Base-by-base conservation (phyloP, 2,329 filamentous ascomycete species). In the Fusarium compactum region DNA sequence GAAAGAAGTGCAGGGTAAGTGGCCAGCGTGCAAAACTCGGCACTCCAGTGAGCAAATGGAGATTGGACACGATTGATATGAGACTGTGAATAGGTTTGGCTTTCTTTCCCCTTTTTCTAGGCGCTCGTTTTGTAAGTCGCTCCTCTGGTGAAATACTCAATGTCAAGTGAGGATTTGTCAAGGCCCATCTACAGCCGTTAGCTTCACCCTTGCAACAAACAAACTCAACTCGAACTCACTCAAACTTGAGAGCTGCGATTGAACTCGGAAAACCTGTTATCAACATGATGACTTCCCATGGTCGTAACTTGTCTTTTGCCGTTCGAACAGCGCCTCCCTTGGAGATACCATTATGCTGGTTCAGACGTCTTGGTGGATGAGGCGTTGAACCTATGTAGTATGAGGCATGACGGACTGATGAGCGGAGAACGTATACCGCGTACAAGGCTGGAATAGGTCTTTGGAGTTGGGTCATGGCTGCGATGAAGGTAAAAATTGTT, bases 351-450 rank as follows among this genome's bases (percentile, higher is more conserved):
- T 99, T 99, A 82, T 99, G 96, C 79, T 98, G 96, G 67, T 89
- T 90, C 25, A 98, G 85, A 16, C 96, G 92, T 63, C 95, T 88
- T 2, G 90, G 89, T 44, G 96, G 95, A 76, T 98, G 90, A 0
- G 95, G 95, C 2, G 96, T 98, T 45, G 93, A 97, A 56, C 96
- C 96, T 58, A 98, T 91, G 80, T 99, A 99, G 29, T 95, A 85
- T 4, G 87, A 89, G 29, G 87, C 85, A 76, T 89, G 90, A 47
- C 89, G 87, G 12, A 94, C 86, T 1, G 91, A 94, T 0, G 95
- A 98, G 22, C 95, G 91, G 38, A 98, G 87, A 18, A 98, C 87
- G 79, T 99, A 98, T 78, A 96, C 97, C 72, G 93, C 94, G 78
- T 98, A 98, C 70, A 98, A 91, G 2, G 95, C 91, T 12, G 95